A percentile compares a stretch with the other conserved stretches of the same genome.
Evolutionary conservation across 2,329 filamentous ascomycete species (phyloP).

Genomic region (Lecanoromycetidae sp.): DNA sequence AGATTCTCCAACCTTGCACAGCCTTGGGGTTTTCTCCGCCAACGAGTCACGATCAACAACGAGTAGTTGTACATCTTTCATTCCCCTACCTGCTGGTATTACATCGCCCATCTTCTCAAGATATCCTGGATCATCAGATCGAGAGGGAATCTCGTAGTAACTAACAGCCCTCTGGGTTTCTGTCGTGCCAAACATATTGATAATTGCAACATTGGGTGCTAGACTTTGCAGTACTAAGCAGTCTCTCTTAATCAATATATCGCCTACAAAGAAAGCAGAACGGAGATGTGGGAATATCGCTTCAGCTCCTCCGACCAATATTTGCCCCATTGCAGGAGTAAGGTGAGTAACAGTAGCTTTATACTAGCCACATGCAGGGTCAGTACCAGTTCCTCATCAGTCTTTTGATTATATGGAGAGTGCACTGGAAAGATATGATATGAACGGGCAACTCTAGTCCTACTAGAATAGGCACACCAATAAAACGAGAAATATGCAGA

Average conservation of each 20-base stretch:
- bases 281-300: slow-evolving; percentile 66
- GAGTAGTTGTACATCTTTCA: slow-evolving; percentile 78
- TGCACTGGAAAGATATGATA: too few species aligned
- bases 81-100: slow-evolving; percentile 71
- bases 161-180: slow-evolving; percentile 55
- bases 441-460: too few species aligned
- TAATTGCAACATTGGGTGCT: slow-evolving; percentile 60
- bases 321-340: slow-evolving; percentile 89
- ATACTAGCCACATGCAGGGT: slow-evolving; percentile 58
- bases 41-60: slow-evolving; percentile 53
- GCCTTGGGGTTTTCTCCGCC: slow-evolving; percentile 40
- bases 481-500: neutral
- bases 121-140: slow-evolving; percentile 49
- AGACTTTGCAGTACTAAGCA: slow-evolving; percentile 64
- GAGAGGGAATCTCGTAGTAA: slow-evolving; percentile 66
- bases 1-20: slow-evolving; percentile 69
- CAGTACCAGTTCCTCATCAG: too few species aligned
- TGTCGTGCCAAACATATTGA: slow-evolving; percentile 72
- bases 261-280: slow-evolving; percentile 81
- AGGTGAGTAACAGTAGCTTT: slow-evolving; percentile 71
- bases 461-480: neutral
- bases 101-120: slow-evolving; percentile 58
- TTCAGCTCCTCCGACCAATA: slow-evolving; percentile 72
- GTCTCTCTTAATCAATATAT: slow-evolving; percentile 75
- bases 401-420: too few species aligned